Percentiles rank a stretch among this genome's conserved stretches.
phyloP scores from a whole-genome alignment of 768 basidiomycete species.

The Cyathus striatus region DNA sequence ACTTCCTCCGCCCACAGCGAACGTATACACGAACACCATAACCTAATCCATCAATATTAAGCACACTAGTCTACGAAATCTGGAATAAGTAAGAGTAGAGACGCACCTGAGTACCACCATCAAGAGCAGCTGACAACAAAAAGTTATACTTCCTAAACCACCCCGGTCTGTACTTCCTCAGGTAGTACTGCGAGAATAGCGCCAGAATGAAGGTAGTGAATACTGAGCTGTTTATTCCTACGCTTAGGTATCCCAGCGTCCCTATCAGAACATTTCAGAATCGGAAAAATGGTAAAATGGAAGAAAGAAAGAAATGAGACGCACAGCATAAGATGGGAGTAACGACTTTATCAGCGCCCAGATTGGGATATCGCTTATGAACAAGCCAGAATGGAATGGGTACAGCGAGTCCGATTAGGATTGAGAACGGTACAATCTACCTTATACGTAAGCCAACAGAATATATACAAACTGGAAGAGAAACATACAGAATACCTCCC shows the following conservation, averaged over 20 bases:
- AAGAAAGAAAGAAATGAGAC: conserved; percentile 1
- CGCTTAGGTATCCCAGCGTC: conserved; percentile 42
- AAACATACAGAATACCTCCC: conserved; percentile 38
- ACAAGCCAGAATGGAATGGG: conserved; percentile 53
- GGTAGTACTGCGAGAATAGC: conserved; percentile 42
- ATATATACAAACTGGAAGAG: conserved; percentile 11
- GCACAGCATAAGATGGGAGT: conserved; percentile 43
- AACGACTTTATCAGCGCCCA: conserved; percentile 40
- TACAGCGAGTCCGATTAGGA: conserved; percentile 44
- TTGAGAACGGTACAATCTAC: conserved; percentile 39
- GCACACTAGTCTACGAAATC: not conserved
- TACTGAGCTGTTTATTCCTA: conserved; percentile 53
- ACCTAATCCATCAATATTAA: conserved; percentile 9
- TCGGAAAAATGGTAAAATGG: not conserved
- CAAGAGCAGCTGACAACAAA: conserved; percentile 44
- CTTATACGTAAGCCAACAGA: no score
- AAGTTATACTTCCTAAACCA: conserved; percentile 53
- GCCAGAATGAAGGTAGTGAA: conserved; percentile 40
- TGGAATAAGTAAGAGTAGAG: conserved; percentile 15
- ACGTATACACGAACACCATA: conserved; percentile 41
- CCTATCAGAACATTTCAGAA: conserved; percentile 14
- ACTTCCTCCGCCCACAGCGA: conserved; percentile 39
- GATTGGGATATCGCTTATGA: conserved; percentile 42
- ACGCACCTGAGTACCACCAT: conserved; percentile 42
- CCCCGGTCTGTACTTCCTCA: conserved; percentile 33